These are phyloP conservation scores for Aspergillus aculeatus DNA, from an alignment of 2,329 filamentous ascomycete genomes.

Conservation along the genomic window DNA sequence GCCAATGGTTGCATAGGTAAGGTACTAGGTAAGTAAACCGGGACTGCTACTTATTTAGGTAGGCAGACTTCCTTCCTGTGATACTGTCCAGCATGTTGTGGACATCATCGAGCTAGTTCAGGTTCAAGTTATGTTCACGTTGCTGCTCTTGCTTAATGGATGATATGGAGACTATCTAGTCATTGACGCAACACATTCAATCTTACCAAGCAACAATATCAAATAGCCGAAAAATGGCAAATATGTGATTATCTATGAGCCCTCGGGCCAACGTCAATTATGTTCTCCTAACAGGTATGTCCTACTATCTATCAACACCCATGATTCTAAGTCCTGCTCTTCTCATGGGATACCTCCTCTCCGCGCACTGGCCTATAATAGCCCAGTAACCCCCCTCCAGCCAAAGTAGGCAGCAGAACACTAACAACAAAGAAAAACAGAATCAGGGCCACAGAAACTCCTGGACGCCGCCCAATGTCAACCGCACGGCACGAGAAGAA, in stretches of 20 bases:
- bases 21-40: too few relatives aligned
- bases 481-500: not conserved
- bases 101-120: not conserved
- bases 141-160: not conserved
- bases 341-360: constrained; percentile 18
- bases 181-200: not conserved
- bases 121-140: not conserved
- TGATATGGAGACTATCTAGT: not conserved
- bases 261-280: constrained; percentile 19
- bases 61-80: not conserved
- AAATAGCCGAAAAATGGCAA: constrained; percentile 3
- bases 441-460: constrained; percentile 10
- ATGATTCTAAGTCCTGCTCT: constrained; percentile 22
- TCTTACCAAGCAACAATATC: not conserved
- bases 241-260: constrained; percentile 17
- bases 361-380: constrained; percentile 8
- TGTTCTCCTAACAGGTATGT: constrained; percentile 18
- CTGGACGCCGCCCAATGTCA: constrained; percentile 12
- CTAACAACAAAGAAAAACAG: constrained; percentile 2
- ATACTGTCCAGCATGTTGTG: not conserved
- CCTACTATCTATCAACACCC: constrained; percentile 16
- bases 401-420: constrained; percentile 1
- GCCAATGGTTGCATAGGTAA: too few relatives aligned
- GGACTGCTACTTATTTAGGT: not conserved
- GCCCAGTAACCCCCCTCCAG: constrained; percentile 6